Evolutionary conservation across 306 rosid genomes (phyloP).

Genomic region (Arachis hypogaea): DNA sequence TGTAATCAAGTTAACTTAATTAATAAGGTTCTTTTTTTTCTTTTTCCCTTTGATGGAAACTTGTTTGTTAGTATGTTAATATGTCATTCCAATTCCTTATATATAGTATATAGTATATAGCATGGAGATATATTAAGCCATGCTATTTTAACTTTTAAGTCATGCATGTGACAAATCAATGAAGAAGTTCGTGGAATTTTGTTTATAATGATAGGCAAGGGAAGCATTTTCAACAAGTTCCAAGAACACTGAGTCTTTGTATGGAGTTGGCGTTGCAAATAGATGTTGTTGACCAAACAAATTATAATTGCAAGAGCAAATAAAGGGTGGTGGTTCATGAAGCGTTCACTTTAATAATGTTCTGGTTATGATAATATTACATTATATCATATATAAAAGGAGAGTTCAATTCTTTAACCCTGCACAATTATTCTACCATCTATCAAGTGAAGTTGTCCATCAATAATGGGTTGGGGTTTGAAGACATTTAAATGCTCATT

Average conservation of each 20-base stretch:
- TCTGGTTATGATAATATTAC: conserved; percentile 24
- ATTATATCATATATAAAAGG: conserved; percentile 7
- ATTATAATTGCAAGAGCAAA: conserved; percentile 30
- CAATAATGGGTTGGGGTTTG: conserved; percentile 44
- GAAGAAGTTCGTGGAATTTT: background rate
- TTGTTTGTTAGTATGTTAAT: background rate
- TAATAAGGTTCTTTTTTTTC: no score
- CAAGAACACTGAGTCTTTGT: conserved; percentile 50
- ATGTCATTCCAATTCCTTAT: background rate
- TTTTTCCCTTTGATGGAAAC: background rate
- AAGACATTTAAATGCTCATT: conserved; percentile 35
- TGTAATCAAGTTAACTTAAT: no score
- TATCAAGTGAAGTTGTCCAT: conserved; percentile 21
- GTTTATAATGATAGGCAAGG: background rate
- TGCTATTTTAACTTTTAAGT: background rate
- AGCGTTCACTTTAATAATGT: background rate
- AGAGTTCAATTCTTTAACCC: conserved; percentile 14
- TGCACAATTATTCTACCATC: conserved; percentile 24
- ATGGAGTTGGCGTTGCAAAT: conserved; percentile 35
- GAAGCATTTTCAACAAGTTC: conserved; percentile 35
- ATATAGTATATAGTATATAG: no score
- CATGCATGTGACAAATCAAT: conserved; percentile 3
- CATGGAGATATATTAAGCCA: background rate
- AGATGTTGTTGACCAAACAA: conserved; percentile 54
- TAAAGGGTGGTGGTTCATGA: conserved; percentile 14